These are phyloP conservation scores for Tuber magnatum DNA, from an alignment of 495 filamentous ascomycete species.

Conservation along the genomic window DNA sequence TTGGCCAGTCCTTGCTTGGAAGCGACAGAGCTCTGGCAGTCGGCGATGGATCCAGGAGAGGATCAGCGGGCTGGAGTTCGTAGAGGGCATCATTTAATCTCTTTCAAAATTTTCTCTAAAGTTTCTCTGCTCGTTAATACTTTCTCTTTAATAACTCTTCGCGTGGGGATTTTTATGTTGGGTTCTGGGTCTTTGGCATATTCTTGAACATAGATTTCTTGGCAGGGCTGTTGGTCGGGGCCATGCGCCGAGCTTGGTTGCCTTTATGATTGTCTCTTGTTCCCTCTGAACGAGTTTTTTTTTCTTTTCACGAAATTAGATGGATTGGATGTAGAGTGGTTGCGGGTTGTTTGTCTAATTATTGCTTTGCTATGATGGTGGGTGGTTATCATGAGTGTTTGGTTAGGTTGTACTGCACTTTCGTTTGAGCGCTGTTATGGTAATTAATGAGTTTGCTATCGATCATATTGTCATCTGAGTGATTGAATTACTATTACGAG, in stretches of 20 bases:
- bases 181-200: background rate
- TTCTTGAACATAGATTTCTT: background rate
- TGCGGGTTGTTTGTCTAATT: background rate
- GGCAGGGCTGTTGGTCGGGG: background rate
- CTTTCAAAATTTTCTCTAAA: constrained; percentile 2
- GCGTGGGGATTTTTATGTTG: background rate
- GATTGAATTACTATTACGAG: background rate
- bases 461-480: background rate
- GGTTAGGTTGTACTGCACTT: background rate
- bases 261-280: background rate
- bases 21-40: constrained; percentile 24
- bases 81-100: constrained; percentile 28
- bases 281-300: background rate
- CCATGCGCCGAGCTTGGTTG: background rate
- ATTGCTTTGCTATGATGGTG: background rate
- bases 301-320: background rate
- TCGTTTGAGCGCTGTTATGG: background rate
- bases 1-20: constrained; percentile 38
- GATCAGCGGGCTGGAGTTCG: constrained; percentile 36
- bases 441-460: background rate
- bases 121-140: background rate
- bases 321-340: background rate
- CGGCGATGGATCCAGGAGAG: constrained; percentile 34
- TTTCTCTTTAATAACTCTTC: background rate
- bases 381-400: background rate